Evolutionary conservation across 208 protist species (phyloP).

Genomic region (Trypanosoma grayi): DNA sequence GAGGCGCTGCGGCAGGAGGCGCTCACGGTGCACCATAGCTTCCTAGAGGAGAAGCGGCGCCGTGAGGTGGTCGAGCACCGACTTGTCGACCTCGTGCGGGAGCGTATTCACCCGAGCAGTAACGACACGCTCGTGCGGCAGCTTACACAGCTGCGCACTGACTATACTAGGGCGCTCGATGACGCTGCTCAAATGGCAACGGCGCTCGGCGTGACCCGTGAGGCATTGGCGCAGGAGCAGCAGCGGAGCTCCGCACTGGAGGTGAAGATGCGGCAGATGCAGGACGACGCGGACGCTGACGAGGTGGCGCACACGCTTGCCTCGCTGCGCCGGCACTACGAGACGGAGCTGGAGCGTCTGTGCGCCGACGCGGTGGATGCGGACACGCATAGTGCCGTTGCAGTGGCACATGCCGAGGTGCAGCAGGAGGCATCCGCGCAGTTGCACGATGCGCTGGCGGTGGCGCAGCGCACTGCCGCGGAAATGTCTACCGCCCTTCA

Average conservation of each 20-base stretch:
- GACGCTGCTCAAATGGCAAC: slow-evolving; percentile 73
- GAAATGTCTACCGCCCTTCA: slow-evolving; percentile 27
- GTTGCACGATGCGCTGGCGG: background rate
- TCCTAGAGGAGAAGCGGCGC: slow-evolving; percentile 71
- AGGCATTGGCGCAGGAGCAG: slow-evolving; percentile 35
- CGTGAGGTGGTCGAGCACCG: slow-evolving; percentile 72
- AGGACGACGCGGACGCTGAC: slow-evolving; percentile 54
- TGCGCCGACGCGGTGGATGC: slow-evolving; percentile 30
- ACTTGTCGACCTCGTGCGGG: slow-evolving; percentile 70
- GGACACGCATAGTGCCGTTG: slow-evolving; percentile 19
- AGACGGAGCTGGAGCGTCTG: slow-evolving; percentile 33
- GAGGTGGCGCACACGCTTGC: slow-evolving; percentile 51
- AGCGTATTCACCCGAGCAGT: slow-evolving; percentile 47
- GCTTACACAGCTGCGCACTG: slow-evolving; percentile 53
- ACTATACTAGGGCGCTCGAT: slow-evolving; percentile 66
- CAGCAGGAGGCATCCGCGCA: slow-evolving; percentile 9
- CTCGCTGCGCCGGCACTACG: slow-evolving; percentile 57
- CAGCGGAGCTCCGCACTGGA: slow-evolving; percentile 19
- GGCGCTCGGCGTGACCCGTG: slow-evolving; percentile 47
- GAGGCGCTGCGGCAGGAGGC: slow-evolving; percentile 57
- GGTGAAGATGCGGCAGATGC: slow-evolving; percentile 34
- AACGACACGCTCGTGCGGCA: slow-evolving; percentile 35
- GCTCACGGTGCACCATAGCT: slow-evolving; percentile 57
- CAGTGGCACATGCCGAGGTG: slow-evolving; percentile 15
- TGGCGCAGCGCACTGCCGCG: background rate